Conservation (phyloP, 2,329 filamentous ascomycete genomes). For the Macroventuria anomochaeta region DNA sequence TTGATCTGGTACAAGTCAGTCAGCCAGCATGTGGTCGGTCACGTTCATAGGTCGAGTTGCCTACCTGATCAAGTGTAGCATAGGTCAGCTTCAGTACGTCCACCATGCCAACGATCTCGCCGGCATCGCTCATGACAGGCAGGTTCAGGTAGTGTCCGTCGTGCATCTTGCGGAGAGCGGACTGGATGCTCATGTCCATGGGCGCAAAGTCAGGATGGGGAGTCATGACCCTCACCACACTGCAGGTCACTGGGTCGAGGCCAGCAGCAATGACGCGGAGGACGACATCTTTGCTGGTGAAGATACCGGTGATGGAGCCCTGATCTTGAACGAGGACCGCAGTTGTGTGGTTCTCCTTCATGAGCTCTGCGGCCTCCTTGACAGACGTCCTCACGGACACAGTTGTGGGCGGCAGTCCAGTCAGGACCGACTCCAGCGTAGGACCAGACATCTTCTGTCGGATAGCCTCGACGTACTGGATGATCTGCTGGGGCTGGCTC, state of each 20-base stretch:
- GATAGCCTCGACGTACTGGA: slow-evolving; percentile 96
- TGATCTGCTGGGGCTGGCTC: slow-evolving; percentile 97
- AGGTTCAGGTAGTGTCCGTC: slow-evolving; percentile 98
- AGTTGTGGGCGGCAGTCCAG: slow-evolving; percentile 88
- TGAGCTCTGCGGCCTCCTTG: slow-evolving; percentile 90
- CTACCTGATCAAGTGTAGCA: slow-evolving; percentile 92
- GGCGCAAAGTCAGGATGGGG: slow-evolving; percentile 98
- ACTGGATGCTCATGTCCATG: slow-evolving; percentile 98
- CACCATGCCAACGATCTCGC: slow-evolving; percentile 99
- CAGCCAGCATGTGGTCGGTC: too few species aligned
- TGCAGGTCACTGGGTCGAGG: slow-evolving; percentile 91
- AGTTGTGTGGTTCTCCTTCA: slow-evolving; percentile 99
- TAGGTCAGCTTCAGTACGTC: slow-evolving; percentile 98
- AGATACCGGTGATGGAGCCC: slow-evolving; percentile 97
- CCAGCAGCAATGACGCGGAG: slow-evolving; percentile 96
- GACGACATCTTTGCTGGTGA: slow-evolving; percentile 99
- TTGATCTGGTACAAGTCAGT: too few species aligned
- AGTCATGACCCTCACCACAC: slow-evolving; percentile 98
- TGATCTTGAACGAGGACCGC: slow-evolving; percentile 96
- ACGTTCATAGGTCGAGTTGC: slow-evolving; percentile 16
- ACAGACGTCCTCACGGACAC: slow-evolving; percentile 96
- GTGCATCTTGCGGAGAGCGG: slow-evolving; percentile 98
- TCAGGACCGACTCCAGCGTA: slow-evolving; percentile 91
- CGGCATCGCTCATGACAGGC: slow-evolving; percentile 95
- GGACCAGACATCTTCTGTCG: slow-evolving; percentile 97